phyloP scores from a whole-genome alignment of 2,329 filamentous ascomycete species.

The Spiromastix sp. region DNA sequence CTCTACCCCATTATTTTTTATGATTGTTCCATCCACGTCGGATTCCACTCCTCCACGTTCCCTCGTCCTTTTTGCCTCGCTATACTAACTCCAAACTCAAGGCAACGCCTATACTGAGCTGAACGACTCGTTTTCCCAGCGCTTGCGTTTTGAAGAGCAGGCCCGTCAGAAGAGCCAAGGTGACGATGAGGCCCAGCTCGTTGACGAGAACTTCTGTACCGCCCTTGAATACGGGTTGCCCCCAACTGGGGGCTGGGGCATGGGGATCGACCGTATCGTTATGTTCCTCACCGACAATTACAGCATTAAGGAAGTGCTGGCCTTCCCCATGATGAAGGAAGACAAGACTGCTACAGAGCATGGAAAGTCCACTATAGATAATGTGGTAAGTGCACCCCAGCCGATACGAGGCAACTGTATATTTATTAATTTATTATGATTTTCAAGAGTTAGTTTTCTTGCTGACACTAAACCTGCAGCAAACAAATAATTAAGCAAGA shows the following conservation, averaged over 20 bases:
- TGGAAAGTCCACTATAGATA: too few relatives aligned
- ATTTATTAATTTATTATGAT: too few relatives aligned
- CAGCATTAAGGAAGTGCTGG: constrained; percentile 88
- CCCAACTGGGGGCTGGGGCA: constrained; percentile 90
- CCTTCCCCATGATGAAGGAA: constrained; percentile 98
- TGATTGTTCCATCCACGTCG: too few relatives aligned
- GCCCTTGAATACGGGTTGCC: constrained; percentile 84
- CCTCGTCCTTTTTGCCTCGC: too few relatives aligned
- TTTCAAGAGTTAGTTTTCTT: too few relatives aligned
- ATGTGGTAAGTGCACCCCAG: too few relatives aligned
- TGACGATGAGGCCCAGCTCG: constrained; percentile 90
- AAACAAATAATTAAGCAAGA: too few relatives aligned
- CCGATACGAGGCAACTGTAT: too few relatives aligned
- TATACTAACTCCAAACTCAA: too few relatives aligned
- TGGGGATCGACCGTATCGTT: constrained; percentile 87
- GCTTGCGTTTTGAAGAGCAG: constrained; percentile 87
- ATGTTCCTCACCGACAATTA: constrained; percentile 97
- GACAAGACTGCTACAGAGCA: constrained; percentile 49
- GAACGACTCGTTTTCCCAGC: constrained; percentile 93
- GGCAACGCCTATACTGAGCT: constrained; percentile 96
- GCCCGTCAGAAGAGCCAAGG: constrained; percentile 91
- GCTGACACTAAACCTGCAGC: too few relatives aligned
- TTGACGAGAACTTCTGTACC: constrained; percentile 92
- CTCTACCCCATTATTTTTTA: too few relatives aligned
- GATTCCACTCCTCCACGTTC: too few relatives aligned